Base-by-base conservation (phyloP, 2,329 filamentous ascomycete species). In the Diaporthe sp. region DNA sequence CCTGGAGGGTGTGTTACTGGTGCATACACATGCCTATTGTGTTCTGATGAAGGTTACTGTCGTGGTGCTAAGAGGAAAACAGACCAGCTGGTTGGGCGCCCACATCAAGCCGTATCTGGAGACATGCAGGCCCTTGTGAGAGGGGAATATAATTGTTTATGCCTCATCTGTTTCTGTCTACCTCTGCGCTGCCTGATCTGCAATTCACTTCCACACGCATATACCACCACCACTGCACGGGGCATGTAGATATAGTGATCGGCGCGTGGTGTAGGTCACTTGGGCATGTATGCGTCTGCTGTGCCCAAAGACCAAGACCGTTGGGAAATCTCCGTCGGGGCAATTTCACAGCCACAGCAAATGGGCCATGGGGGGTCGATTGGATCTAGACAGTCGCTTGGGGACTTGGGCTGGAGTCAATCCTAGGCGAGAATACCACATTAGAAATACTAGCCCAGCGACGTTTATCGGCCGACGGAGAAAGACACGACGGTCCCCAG, bases 381-480 rank as follows among this genome's bases (percentile, higher is more conserved):
- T 68, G 63, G 47, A 68, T 68, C 63, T 68, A 68, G 63, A 53
- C 63, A 30, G 47, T 51, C 30, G 44, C 10, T 51, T 51, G 44
- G 63, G 9, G 42, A 66, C 63, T 37, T 51, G 37, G 25, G 4
- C 42, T 32, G 10, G 47, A 53, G 47, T 37, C 5, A 35, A 65
- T 35, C 25, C 47, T 15, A 51, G 22, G 3, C 17, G n/a, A 51
- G n/a, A 27, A 51, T 27, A 51, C 47, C 9, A 51, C 47, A 27
- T n/a, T 15, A 51, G 25, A 25, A 51, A n/a, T 25, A 27, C 19
- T 27, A 63, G 37, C 42, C 19, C 17, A 17, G 42, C 25, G 25
- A 63, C 15, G n/a, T 17, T 19, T 66, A 66, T 68, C 63, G 63
- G 63, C 63, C 63, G 47, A 53, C 63, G 63, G 63, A 68, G 44